A percentile compares a stretch with the other conserved stretches of the same genome.
These are phyloP conservation scores for Breynia disticha DNA, from an alignment of 441 rosid genomes.

Conservation along the genomic window DNA sequence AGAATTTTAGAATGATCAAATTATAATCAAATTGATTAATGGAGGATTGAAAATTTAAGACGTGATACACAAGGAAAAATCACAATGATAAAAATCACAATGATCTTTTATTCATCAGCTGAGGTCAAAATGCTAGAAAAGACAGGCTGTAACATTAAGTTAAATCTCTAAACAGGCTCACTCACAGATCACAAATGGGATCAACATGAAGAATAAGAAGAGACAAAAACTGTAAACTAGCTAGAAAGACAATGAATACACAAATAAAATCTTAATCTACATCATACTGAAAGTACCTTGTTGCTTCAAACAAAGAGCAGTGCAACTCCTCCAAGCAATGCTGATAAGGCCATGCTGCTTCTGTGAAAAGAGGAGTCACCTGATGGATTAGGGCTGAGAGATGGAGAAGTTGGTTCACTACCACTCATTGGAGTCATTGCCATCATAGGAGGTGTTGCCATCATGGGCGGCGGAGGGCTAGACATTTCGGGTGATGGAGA, in stretches of 20 bases:
- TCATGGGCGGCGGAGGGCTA: neutral
- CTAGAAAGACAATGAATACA: conserved; percentile 17
- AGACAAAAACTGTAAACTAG: neutral
- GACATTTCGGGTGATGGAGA: neutral
- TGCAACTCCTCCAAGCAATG: conserved; percentile 27
- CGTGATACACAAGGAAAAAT: conserved; percentile 13
- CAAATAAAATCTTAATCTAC: conserved; percentile 23
- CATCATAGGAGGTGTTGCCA: neutral
- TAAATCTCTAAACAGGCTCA: conserved; percentile 10
- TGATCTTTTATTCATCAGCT: conserved; percentile 21
- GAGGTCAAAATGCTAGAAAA: conserved; percentile 21
- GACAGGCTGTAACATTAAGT: conserved; percentile 12
- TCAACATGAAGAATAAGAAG: conserved; percentile 9
- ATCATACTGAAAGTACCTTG: neutral
- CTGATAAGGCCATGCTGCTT: conserved; percentile 19
- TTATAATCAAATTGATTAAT: neutral
- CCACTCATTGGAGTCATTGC: neutral
- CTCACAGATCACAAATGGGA: conserved; percentile 21
- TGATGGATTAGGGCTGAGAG: neutral
- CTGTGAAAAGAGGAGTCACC: conserved; percentile 14
- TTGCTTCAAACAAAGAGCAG: conserved; percentile 21
- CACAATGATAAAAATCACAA: conserved; percentile 16
- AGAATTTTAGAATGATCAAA: neutral
- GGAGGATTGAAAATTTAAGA: neutral
- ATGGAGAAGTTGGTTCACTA: neutral